phyloP scores from a whole-genome alignment of 1,284 basidiomycete species.

The Apiotrichum domesticum region DNA sequence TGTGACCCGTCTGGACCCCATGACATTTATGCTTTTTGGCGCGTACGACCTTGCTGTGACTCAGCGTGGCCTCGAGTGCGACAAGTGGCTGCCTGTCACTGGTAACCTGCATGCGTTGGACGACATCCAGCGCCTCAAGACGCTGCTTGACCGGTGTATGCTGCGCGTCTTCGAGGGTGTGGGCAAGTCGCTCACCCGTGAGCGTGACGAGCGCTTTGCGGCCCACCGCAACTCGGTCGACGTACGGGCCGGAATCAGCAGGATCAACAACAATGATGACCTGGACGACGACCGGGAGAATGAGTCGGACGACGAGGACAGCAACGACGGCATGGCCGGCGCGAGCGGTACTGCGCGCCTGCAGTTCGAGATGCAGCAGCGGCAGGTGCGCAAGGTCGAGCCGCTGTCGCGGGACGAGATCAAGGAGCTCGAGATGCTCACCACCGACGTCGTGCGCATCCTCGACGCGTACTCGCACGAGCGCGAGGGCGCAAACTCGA shows the following conservation, averaged over 20 bases:
- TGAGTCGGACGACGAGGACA: conserved; percentile 57
- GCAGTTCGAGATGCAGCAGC: conserved; percentile 13
- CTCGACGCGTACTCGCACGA: conserved; percentile 48
- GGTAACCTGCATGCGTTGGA: conserved; percentile 74
- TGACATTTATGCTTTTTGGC: conserved; percentile 90
- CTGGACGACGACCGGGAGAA: conserved; percentile 48
- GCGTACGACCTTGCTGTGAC: conserved; percentile 68
- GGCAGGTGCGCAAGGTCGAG: conserved; percentile 19
- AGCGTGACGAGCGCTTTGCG: conserved; percentile 27
- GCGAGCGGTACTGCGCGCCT: conserved; percentile 4
- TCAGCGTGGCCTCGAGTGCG: conserved; percentile 70
- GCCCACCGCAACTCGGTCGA: conserved; percentile 18
- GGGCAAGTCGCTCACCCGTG: conserved; percentile 40
- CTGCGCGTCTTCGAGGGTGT: conserved; percentile 88
- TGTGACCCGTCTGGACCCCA: conserved; percentile 80
- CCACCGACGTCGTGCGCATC: conserved; percentile 65
- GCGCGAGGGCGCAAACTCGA: conserved; percentile 28
- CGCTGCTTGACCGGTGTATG: conserved; percentile 76
- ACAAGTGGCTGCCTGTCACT: conserved; percentile 82
- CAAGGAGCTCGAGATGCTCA: conserved; percentile 66
- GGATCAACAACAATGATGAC: conserved; percentile 21
- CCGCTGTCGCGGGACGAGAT: conserved; percentile 61
- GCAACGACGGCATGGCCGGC: conserved; percentile 30
- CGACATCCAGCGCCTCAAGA: conserved; percentile 76
- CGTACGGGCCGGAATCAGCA: conserved; percentile 15